Conservation (phyloP, 306 rosid species). For the Casuarina cunninghamiana region DNA sequence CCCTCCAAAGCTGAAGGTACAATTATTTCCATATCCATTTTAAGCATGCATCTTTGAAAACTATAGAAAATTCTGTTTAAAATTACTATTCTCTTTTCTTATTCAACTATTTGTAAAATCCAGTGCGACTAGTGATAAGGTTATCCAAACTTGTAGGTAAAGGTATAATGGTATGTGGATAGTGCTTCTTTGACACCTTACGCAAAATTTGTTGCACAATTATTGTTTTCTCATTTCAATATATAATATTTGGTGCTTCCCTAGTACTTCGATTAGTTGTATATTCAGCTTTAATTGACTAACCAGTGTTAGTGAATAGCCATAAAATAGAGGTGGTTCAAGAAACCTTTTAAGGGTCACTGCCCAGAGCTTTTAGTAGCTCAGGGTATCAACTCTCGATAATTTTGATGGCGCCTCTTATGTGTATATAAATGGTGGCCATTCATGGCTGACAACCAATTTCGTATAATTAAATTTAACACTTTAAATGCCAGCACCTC, state of each 20-base stretch:
- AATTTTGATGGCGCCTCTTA: background rate
- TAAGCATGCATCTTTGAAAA: constrained; percentile 9
- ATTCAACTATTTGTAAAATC: background rate
- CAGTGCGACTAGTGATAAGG: background rate
- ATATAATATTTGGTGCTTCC: background rate
- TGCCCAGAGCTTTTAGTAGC: background rate
- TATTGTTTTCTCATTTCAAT: background rate
- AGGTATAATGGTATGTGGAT: background rate
- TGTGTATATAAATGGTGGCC: background rate
- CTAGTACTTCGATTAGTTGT: background rate
- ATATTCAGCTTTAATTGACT: background rate
- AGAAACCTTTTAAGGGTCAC: constrained; percentile 1
- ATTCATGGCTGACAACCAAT: background rate
- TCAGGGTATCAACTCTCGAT: constrained; percentile 1
- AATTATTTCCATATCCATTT: background rate
- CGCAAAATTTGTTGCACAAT: background rate
- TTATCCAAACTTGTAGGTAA: constrained; percentile 35
- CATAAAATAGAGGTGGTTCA: background rate
- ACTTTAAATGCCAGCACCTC: background rate
- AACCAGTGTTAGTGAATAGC: background rate
- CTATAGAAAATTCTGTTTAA: background rate
- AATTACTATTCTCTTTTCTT: background rate
- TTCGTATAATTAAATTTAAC: background rate
- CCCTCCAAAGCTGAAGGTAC: constrained; percentile 37
- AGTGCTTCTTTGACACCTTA: constrained; percentile 1